phyloP scores from a whole-genome alignment of 768 basidiomycete species.

The Serpula lacrymans region DNA sequence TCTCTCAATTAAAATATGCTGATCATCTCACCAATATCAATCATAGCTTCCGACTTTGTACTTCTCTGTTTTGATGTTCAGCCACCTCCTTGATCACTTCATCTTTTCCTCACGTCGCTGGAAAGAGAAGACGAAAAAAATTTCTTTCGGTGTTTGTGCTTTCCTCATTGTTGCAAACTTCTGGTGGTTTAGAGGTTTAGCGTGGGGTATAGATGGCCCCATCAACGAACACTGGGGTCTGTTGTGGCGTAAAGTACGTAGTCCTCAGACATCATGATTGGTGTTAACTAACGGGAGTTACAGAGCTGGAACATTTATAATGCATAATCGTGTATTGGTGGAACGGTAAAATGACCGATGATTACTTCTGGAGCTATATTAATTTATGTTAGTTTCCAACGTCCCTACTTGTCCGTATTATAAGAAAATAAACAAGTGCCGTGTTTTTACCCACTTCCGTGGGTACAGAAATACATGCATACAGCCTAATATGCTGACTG shows the following conservation, averaged over 20 bases:
- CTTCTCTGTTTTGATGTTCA: slow-evolving; percentile 90
- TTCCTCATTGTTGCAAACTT: slow-evolving; percentile 69
- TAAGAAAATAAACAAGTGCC: too few relatives aligned
- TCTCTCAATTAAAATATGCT: slow-evolving; percentile 11
- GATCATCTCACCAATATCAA: background rate
- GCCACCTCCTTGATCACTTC: slow-evolving; percentile 90
- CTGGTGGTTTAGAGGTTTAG: slow-evolving; percentile 92
- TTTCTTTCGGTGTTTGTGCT: slow-evolving; percentile 64
- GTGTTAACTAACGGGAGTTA: slow-evolving; percentile 7
- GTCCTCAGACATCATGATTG: background rate
- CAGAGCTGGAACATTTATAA: slow-evolving; percentile 31
- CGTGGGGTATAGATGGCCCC: slow-evolving; percentile 91
- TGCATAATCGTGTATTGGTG: too few relatives aligned
- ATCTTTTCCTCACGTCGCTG: slow-evolving; percentile 75
- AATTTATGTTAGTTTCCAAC: too few relatives aligned
- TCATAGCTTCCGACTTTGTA: slow-evolving; percentile 89
- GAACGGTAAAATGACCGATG: too few relatives aligned
- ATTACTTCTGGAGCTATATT: too few relatives aligned
- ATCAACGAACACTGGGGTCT: slow-evolving; percentile 77
- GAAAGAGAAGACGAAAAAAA: slow-evolving; percentile 60
- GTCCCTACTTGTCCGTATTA: too few relatives aligned
- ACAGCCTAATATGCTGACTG: too few relatives aligned
- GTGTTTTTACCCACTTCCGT: too few relatives aligned
- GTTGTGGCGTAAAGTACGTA: slow-evolving; percentile 64
- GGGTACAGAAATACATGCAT: too few relatives aligned